Base-by-base conservation (phyloP, 371 early-diverging fungal genomes). In the Coemansia sp. region DNA sequence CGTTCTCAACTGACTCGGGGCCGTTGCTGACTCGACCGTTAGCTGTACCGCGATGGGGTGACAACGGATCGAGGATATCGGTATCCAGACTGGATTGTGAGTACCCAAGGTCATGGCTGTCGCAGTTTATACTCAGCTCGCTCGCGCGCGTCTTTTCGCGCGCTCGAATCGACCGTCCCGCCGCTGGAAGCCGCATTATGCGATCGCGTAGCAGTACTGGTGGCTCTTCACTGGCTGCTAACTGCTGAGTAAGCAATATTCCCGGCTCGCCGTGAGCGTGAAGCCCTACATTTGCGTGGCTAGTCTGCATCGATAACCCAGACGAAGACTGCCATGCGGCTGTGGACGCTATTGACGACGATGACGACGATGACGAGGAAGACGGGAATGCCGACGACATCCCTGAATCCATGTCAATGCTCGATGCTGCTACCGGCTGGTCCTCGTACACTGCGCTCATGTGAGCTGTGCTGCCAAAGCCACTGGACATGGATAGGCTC, bases 401-500 rank as follows among this genome's bases (percentile, higher is more conserved):
- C 1, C 59, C 32, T 7, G 68, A 36, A 10, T 35, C 68, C 16
- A 13, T 58, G 54, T 26, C 45, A 13, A 52, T 16, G 7, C 50
- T 30, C 11, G 20, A 16, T 11, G 31, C 53, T 5, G 36, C 20
- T 14, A 32, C 35, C 1, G 30, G 55, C 11, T 42, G 26, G 30
- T 32, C 42, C 4, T 59, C 60, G 30, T 35, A 30, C n/a, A 26
- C 55, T 8, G 45, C 42, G 20, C 4, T 40, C 14, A 7, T 41
- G 5, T 11, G 6, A 13, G 42, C 30, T 32, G 30, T 32, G 10
- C 26, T 41, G 5, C 20, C 14, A 1, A 16, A 32, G 9, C 58
- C 43, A 51, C 59, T 61, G 48, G 52, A 60, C 55, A 74, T 49
- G 5, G 75, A 74, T 32, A 74, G 45, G 14, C 75, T 74, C 34